phyloP scores from a whole-genome alignment of 306 rosid species.

The Trifolium repens region DNA sequence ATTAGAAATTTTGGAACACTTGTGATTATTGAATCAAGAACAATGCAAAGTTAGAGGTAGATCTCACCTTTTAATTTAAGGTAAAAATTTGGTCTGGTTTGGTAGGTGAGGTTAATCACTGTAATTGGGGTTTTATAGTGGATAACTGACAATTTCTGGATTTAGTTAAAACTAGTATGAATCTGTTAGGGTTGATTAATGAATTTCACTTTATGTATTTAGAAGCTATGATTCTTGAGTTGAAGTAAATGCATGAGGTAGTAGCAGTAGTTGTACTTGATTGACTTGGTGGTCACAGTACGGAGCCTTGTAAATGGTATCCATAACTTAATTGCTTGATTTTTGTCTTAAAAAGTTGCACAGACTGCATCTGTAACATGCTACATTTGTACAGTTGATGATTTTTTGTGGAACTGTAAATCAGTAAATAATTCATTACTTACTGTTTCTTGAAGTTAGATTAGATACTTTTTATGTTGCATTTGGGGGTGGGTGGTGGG shows the following conservation, averaged over 20 bases:
- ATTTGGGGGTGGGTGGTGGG: neutral
- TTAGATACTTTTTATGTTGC: neutral
- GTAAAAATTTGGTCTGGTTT: slow-evolving; percentile 35
- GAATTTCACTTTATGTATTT: slow-evolving; percentile 27
- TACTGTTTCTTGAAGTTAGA: neutral
- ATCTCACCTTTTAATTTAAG: slow-evolving; percentile 48
- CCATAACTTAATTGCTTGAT: slow-evolving; percentile 1
- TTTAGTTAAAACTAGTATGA: slow-evolving; percentile 19
- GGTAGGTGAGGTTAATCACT: slow-evolving; percentile 34
- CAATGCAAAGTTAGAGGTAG: slow-evolving; percentile 48
- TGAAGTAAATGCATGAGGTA: slow-evolving; percentile 34
- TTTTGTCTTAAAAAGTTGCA: slow-evolving; percentile 18
- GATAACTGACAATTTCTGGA: slow-evolving; percentile 27
- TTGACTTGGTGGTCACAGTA: slow-evolving; percentile 29
- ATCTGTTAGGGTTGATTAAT: slow-evolving; percentile 41
- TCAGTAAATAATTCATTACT: slow-evolving; percentile 18
- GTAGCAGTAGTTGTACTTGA: slow-evolving; percentile 1
- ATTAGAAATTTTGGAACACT: slow-evolving; percentile 37
- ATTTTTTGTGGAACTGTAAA: slow-evolving; percentile 28
- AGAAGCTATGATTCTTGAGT: slow-evolving; percentile 29
- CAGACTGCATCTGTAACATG: slow-evolving; percentile 13
- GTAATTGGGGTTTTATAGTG: slow-evolving; percentile 24
- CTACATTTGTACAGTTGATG: slow-evolving; percentile 30
- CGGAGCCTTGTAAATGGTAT: slow-evolving; percentile 6
- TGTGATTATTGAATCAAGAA: slow-evolving; percentile 14